Evolutionary conservation across 1,139 yeast species (phyloP), one percentile per base, ranked within the genome.

Genomic region (Schwanniomyces etchellsii): DNA sequence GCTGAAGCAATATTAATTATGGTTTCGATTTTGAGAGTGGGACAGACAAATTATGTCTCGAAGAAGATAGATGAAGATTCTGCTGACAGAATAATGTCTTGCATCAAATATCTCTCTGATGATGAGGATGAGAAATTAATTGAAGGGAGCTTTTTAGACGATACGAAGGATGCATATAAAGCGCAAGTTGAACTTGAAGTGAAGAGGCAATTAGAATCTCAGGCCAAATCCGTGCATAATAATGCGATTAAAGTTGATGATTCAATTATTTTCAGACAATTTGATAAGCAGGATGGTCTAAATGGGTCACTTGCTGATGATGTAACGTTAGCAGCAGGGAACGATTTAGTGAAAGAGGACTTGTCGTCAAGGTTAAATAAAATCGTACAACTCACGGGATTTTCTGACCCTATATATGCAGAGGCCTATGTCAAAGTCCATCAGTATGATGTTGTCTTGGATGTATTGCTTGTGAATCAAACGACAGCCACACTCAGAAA

Each of bases 331-430:
- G 66, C 72, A 5, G 68, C 70, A 14, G 60, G 67, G 11, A 60
- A 65, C 25, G 55, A 66, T 26, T 43, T 66, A 34, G 69, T 59
- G 58, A 74, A 60, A 48, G 85, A 78, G 48, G 77, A 72, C 44
- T 69, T 73, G 45, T 69, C 77, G 15, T 86, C 96, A 1, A 81
- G 86, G 59, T 73, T 93, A 50, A 82, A 79, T 55, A 86, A 85
- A 57, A 85, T 93, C 47, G 80, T 88, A 33, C 97, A 86, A 55
- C 74, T 93, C 43, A 91, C 98, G 18, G 99, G 99, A 22, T 93
- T 88, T 59, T 84, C 96, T 1, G 99, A 93, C 55, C 95, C 98
- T 15, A 94, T 93, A 24, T 93, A 93, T 52, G 97, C 96, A 4
- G 99, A 93, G 60, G 98, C 97, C 0, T 85, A 82, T 50, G 85